Evolutionary conservation across 2,329 filamentous ascomycete species (phyloP), one percentile per base, ranked within the genome.

Genomic region (Raffaelea deltoideospora): DNA sequence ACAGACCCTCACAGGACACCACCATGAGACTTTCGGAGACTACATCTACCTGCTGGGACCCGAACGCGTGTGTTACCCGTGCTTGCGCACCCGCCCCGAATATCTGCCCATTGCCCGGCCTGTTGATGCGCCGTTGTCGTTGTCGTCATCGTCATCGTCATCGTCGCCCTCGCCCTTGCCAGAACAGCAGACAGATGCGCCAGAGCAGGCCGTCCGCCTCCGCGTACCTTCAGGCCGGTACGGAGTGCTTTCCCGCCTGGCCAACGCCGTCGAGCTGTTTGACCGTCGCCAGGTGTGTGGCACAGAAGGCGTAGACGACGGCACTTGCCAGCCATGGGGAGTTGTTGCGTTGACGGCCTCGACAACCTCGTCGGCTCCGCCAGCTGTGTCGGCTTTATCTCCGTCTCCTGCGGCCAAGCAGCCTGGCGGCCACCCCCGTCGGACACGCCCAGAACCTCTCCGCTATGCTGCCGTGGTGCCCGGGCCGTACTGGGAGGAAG

Each of bases 381-480:
- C n/a, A n/a, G n/a, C n/a, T n/a, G n/a, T n/a, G n/a, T n/a, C n/a
- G n/a, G n/a, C n/a, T n/a, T n/a, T n/a, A n/a, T n/a, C 23, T 26
- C 23, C 23, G 23, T 8, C 26, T 7, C 23, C 10, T 6, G 9
- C n/a, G n/a, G 14, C n/a, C 30, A 31, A 6, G 15, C 20, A 5
- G 14, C 14, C 15, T 7, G 8, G 20, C 31, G 15, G 31, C 31
- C 5, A 2, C 11, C 26, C 10, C n/a, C 15, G n/a, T 21, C 10
- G 19, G 20, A 17, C 34, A 38, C 33, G 39, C 27, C 43, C 41
- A 3, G 37, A 43, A 5, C 39, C 41, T 9, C 24, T 43, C 27
- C 41, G 43, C 3, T 45, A 45, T 23, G 43, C 43, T 1, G 39
- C 43, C 32, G 43, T 45, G 17, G 38, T 45, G 10, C 43, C 43